These are phyloP conservation scores for Cystobasidium pallidum DNA, from an alignment of 1,284 basidiomycete species.

Conservation along the genomic window DNA sequence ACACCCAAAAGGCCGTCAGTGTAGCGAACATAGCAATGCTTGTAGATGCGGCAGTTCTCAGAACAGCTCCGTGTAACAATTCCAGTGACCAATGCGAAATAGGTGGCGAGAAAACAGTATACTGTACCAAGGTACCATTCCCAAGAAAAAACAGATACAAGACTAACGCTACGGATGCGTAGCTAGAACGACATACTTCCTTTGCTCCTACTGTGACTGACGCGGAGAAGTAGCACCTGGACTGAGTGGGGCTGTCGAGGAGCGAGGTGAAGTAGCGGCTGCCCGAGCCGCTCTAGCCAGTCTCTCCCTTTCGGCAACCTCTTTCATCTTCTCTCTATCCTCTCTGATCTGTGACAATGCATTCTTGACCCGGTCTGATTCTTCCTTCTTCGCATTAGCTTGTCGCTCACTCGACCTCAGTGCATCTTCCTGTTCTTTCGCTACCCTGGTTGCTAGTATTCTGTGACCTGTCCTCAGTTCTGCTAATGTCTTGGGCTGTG, in stretches of 20 bases:
- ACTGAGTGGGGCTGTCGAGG: not conserved
- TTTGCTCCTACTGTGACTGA: not conserved
- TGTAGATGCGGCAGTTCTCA: no score
- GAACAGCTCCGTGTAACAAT: no score
- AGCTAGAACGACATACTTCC: no score
- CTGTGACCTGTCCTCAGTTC: conserved; percentile 19
- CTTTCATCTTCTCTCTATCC: conserved; percentile 21
- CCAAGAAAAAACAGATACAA: no score
- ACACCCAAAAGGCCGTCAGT: no score
- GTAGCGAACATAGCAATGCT: no score
- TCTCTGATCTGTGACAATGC: conserved; percentile 24
- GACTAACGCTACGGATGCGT: no score
- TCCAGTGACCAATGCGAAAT: no score
- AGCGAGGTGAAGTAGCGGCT: conserved; percentile 1
- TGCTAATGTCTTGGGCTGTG: conserved; percentile 2
- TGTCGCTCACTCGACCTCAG: not conserved
- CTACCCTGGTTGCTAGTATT: conserved; percentile 15
- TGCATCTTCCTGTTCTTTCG: conserved; percentile 19
- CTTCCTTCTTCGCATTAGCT: conserved; percentile 27
- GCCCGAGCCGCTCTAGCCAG: conserved; percentile 18
- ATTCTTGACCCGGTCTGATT: conserved; percentile 18
- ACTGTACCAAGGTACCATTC: no score
- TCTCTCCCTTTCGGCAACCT: conserved; percentile 11
- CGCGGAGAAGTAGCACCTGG: not conserved
- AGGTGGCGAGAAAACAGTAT: no score